A percentile compares a stretch with the other conserved stretches of the same genome.
Conservation (phyloP, 2,329 filamentous ascomycete genomes). For the Trichoderma simmonsii region DNA sequence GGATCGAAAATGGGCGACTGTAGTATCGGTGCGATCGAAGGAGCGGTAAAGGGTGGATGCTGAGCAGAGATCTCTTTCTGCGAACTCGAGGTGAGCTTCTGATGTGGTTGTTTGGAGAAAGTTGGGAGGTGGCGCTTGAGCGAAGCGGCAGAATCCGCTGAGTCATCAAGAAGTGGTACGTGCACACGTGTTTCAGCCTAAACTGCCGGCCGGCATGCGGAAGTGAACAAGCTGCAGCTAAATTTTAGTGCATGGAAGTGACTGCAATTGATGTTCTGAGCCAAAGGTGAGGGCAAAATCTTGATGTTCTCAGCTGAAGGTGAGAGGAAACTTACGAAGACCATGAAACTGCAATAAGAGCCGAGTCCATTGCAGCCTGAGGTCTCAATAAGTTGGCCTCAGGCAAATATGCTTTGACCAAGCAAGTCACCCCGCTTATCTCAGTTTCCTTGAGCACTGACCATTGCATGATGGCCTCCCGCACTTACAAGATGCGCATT, state of each 20-base stretch:
- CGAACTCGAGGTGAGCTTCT: not conserved
- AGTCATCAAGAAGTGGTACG: slow-evolving; percentile 5
- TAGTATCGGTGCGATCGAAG: not conserved
- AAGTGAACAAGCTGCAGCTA: not conserved
- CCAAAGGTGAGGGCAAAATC: not conserved
- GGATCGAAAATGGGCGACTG: not conserved
- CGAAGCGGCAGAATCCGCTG: not conserved
- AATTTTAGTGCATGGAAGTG: not conserved
- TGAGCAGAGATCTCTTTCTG: not conserved
- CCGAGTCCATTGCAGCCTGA: not conserved
- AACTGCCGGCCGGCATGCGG: not conserved
- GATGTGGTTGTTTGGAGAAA: not conserved
- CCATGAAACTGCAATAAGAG: not conserved
- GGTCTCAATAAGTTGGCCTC: not conserved
- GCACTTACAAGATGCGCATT: not conserved
- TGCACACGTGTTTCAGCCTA: slow-evolving; percentile 11
- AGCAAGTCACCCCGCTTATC: not conserved
- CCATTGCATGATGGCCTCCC: not conserved
- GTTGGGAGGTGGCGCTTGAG: not conserved
- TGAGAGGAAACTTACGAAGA: not conserved
- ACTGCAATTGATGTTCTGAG: not conserved
- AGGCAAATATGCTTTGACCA: not conserved
- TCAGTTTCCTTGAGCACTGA: not conserved
- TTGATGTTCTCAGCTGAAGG: not conserved
- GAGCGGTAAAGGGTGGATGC: not conserved